These are phyloP conservation scores for Lasiosphaeris hirsuta DNA, from an alignment of 495 filamentous ascomycete genomes.

Conservation along the genomic window DNA sequence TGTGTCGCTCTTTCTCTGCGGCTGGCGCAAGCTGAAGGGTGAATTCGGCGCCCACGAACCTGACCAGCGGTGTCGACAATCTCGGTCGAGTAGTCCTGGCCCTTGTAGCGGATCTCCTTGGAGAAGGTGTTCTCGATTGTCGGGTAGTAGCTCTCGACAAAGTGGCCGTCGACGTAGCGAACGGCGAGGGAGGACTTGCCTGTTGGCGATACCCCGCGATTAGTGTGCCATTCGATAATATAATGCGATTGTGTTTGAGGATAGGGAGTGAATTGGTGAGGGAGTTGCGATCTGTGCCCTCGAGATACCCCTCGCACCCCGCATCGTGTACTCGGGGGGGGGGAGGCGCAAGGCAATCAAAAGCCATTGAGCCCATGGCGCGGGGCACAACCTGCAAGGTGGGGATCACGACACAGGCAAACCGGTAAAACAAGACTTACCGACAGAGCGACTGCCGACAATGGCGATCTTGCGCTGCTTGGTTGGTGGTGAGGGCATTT, in stretches of 20 bases:
- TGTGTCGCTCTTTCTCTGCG: not conserved
- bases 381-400: not conserved
- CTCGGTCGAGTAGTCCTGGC: conserved; percentile 91
- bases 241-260: no score
- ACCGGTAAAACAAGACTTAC: conserved; percentile 49
- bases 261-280: no score
- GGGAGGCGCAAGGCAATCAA: no score
- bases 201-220: conserved; percentile 33
- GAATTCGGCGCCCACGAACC: conserved; percentile 47
- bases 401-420: conserved; percentile 13
- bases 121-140: conserved; percentile 99
- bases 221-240: no score
- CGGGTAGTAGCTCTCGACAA: conserved; percentile 98
- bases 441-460: conserved; percentile 94
- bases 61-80: conserved; percentile 98
- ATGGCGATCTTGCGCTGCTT: conserved; percentile 99
- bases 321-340: no score
- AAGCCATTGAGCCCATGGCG: no score
- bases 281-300: no score
- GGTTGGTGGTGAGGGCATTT: conserved; percentile 70
- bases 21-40: not conserved
- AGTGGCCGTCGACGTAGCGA: conserved; percentile 95
- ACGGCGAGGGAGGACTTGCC: conserved; percentile 98
- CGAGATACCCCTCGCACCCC: no score
- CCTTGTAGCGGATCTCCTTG: conserved; percentile 86